A percentile compares a stretch with the other conserved stretches of the same genome.
These are phyloP conservation scores for Corrigiola litoralis DNA, from an alignment of 179 eudicot genomes.

Conservation along the genomic window DNA sequence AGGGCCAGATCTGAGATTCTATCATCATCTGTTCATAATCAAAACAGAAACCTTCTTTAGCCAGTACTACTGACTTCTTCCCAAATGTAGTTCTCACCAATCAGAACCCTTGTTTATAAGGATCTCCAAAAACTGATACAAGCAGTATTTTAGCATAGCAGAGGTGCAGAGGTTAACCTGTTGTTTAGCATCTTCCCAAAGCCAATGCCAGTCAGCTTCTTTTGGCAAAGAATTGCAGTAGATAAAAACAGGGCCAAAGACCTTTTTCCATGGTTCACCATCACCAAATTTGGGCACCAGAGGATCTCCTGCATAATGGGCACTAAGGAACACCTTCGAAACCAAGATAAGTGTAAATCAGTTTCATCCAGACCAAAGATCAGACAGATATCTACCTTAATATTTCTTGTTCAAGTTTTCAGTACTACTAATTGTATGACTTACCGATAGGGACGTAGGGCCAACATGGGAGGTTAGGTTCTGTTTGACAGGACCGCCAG, in stretches of 20 bases:
- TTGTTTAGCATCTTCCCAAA: conserved; percentile 82
- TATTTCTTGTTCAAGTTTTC: not conserved
- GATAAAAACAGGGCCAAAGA: conserved; percentile 86
- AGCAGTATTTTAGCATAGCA: not conserved
- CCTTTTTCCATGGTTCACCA: conserved; percentile 88
- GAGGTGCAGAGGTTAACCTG: conserved; percentile 44
- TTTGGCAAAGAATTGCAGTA: conserved; percentile 59
- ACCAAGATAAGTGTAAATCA: conserved; percentile 9
- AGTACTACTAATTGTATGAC: conserved; percentile 18
- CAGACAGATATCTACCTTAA: no score
- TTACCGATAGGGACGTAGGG: conserved; percentile 87
- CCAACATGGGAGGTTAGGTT: conserved; percentile 95
- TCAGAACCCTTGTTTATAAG: no score
- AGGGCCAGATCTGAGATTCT: conserved; percentile 70
- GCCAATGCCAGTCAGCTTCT: conserved; percentile 40
- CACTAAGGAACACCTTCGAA: conserved; percentile 73
- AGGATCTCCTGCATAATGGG: conserved; percentile 82
- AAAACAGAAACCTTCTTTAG: not conserved
- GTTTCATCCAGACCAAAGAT: not conserved
- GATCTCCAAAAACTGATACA: not conserved
- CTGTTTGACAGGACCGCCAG: conserved; percentile 95
- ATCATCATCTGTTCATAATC: conserved; percentile 31
- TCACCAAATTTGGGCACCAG: conserved; percentile 48
- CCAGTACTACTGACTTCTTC: not conserved
- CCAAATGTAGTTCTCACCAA: no score